Evolutionary conservation across 371 early-diverging fungal genomes (phyloP), one percentile per base, ranked within the genome.

Genomic region (Rhizopus delemar): DNA sequence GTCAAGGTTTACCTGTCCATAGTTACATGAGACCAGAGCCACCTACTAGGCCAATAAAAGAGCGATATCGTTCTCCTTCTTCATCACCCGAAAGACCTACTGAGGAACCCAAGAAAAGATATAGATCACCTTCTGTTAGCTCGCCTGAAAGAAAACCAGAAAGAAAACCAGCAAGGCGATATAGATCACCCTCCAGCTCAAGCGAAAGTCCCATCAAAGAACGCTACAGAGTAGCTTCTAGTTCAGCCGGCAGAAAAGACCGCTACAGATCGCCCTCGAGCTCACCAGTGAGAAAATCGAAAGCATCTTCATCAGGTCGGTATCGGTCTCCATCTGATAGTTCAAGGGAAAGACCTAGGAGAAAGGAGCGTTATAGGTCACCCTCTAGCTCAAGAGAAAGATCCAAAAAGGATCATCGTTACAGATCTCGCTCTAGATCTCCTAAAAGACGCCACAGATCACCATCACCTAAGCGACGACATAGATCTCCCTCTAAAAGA

Each of bases 21-120:
- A 56, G 62, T 3, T 65, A 57, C 46, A 41, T 71, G 11, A 54
- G 56, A 31, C 69, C 65, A 43, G 57, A 63, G 34, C 65, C 62
- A 15, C 59, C 73, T 1, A 53, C 39, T 31, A 62, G 65, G 56
- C 55, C 38, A 56, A 51, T 29, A 46, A n/a, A 13, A 16, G 32
- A 38, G 8, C 56, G 66, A 12, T 45, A 45, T 16, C 56, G 56
- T 6, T 63, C 60, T 7, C 50, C 49, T 11, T 59, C 54, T 1
- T 41, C 46, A 34, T 50, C 51, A 8, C 45, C 29, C 15, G 11
- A 53, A 29, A 22, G 22, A 11, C 22, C 22, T 22, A 22, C 22
- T 22, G 22, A 22, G 22, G n/a, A 46, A 38, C 22, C 11, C 6
- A 35, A 39, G 36, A 13, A 52, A 34, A 57, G 63, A 46, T 60